Percentiles rank a stretch among this genome's conserved stretches.
Conservation (phyloP, 2,329 filamentous ascomycete genomes). For the Trichophyton benhamiae region DNA sequence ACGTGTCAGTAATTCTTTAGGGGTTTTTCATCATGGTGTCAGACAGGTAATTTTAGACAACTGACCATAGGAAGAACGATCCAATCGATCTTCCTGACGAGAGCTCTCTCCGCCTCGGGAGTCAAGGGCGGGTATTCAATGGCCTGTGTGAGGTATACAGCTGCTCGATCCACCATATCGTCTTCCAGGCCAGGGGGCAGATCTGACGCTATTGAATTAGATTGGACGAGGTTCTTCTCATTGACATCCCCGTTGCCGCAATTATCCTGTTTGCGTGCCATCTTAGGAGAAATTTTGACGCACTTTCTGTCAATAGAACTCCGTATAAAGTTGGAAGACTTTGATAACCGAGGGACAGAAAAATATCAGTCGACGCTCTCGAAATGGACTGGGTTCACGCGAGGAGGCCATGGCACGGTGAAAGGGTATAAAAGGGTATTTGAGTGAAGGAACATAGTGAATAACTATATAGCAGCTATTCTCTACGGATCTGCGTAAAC, state of each 20-base stretch:
- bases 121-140: constrained; percentile 16
- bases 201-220: neutral
- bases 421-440: neutral
- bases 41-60: constrained; percentile 15
- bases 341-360: neutral
- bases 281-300: neutral
- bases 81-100: constrained; percentile 44
- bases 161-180: constrained; percentile 18
- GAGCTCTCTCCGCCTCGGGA: constrained; percentile 16
- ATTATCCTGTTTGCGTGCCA: neutral
- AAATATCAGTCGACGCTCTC: neutral
- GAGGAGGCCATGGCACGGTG: neutral
- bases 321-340: neutral
- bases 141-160: constrained; percentile 17
- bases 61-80: constrained; percentile 44
- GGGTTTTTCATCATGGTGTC: neutral
- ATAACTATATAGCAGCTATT: neutral
- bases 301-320: neutral
- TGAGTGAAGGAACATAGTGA: neutral
- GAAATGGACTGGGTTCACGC: neutral
- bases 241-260: neutral
- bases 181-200: neutral
- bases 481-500: neutral
- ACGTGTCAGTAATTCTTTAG: neutral
- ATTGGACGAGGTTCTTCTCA: neutral